Evolutionary conservation across 179 eudicot species (phyloP).

Genomic region (Silene noctiflora): DNA sequence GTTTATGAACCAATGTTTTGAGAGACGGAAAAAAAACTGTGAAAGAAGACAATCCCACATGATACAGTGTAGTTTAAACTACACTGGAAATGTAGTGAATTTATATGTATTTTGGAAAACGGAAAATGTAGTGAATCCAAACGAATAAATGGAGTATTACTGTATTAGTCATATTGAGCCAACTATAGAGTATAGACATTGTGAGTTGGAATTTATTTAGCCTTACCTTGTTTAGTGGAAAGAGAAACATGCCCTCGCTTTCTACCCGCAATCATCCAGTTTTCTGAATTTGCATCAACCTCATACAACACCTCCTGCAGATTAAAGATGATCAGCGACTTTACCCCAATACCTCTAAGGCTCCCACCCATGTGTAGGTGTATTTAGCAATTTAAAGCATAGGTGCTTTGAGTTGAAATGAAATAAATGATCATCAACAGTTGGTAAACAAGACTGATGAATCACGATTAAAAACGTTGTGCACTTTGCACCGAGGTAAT

Average conservation of each 20-base stretch:
- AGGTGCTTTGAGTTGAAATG: background rate
- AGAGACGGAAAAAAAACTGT: no score
- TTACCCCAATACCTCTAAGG: background rate
- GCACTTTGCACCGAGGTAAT: background rate
- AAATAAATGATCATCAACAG: background rate
- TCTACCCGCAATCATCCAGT: constrained; percentile 99
- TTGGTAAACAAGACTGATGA: background rate
- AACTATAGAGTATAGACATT: background rate
- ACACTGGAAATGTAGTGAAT: background rate
- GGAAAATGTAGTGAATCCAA: background rate
- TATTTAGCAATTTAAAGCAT: background rate
- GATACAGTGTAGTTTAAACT: no score
- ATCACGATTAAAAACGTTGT: background rate
- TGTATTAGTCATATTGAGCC: background rate
- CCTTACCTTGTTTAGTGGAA: constrained; percentile 71
- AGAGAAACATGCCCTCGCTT: constrained; percentile 83
- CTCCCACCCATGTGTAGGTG: no score
- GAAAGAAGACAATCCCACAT: no score
- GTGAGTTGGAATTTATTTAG: background rate
- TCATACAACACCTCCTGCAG: constrained; percentile 83
- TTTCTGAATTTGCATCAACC: constrained; percentile 79
- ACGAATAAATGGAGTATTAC: background rate
- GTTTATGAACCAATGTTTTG: no score
- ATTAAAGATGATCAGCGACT: constrained; percentile 14
- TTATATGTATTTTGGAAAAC: background rate